Conservation (phyloP, 805 yeast genomes). For the Ogataea naganishii region DNA sequence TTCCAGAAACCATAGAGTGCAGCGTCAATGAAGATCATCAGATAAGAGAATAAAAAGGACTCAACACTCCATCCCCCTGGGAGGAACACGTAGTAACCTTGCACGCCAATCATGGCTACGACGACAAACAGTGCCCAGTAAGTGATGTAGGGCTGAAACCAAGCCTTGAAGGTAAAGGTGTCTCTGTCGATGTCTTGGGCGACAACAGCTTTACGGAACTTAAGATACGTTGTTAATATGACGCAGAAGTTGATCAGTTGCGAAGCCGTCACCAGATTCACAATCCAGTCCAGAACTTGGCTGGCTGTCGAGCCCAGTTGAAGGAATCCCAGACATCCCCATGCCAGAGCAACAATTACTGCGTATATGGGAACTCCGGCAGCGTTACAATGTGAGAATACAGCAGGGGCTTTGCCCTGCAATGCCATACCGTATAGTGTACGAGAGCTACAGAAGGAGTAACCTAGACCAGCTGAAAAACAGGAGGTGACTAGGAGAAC, state of each 20-base stretch:
- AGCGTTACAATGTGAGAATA: constrained; percentile 34
- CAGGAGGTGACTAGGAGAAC: constrained; percentile 33
- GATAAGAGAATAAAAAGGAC: constrained; percentile 58
- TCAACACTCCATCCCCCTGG: constrained; percentile 57
- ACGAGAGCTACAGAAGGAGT: constrained; percentile 38
- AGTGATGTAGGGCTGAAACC: constrained; percentile 54
- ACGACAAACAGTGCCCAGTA: constrained; percentile 38
- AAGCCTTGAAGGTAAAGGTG: constrained; percentile 40
- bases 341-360: constrained; percentile 29
- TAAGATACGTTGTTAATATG: constrained; percentile 49
- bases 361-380: constrained; percentile 40
- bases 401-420: constrained; percentile 37
- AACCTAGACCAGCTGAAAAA: constrained; percentile 41
- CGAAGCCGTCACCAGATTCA: constrained; percentile 62
- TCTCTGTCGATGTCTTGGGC: constrained; percentile 42
- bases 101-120: constrained; percentile 43
- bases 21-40: constrained; percentile 56
- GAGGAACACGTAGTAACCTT: constrained; percentile 65
- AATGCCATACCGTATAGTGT: constrained; percentile 37
- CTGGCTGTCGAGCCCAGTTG: constrained; percentile 50
- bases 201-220: constrained; percentile 51
- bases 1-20: constrained; percentile 45
- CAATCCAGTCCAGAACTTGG: constrained; percentile 62
- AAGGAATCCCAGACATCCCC: constrained; percentile 37
- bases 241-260: constrained; percentile 54